phyloP scores from a whole-genome alignment of 2,329 filamentous ascomycete species.

The Tolypocladium tundrense region DNA sequence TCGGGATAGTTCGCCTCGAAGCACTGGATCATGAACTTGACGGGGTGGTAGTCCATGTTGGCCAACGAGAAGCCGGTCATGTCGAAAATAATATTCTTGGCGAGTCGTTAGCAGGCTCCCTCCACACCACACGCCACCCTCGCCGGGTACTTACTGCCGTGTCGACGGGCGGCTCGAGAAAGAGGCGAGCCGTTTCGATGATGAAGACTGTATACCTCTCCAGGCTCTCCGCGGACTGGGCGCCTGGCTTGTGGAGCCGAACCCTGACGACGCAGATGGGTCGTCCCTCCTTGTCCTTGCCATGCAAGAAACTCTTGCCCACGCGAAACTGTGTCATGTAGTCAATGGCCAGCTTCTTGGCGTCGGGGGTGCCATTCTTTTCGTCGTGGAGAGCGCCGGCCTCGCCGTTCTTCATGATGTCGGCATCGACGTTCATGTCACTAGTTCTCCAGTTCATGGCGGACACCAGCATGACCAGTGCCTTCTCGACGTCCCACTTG shows the following conservation, averaged over 20 bases:
- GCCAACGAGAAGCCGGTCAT: constrained; percentile 89
- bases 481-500: constrained; percentile 92
- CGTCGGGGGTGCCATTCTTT: constrained; percentile 42
- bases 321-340: constrained; percentile 76
- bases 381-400: constrained; percentile 51
- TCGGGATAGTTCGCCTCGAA: constrained; percentile 99
- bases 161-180: constrained; percentile 70
- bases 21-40: constrained; percentile 99
- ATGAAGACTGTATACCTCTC: constrained; percentile 88
- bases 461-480: constrained; percentile 85
- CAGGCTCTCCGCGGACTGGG: constrained; percentile 71
- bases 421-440: constrained; percentile 81
- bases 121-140: neutral
- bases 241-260: constrained; percentile 68
- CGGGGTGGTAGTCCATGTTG: constrained; percentile 96
- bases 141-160: constrained; percentile 66
- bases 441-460: constrained; percentile 84
- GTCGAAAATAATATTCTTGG: constrained; percentile 82
- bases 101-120: neutral
- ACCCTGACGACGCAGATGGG: constrained; percentile 83
- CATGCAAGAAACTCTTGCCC: constrained; percentile 91
- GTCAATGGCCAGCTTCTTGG: constrained; percentile 60
- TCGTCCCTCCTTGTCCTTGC: constrained; percentile 70
- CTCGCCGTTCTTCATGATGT: constrained; percentile 74
- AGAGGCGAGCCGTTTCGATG: constrained; percentile 86